Evolutionary conservation across 1,284 basidiomycete species (phyloP), one percentile per base, ranked within the genome.

Genomic region (Puccinia hordei): DNA sequence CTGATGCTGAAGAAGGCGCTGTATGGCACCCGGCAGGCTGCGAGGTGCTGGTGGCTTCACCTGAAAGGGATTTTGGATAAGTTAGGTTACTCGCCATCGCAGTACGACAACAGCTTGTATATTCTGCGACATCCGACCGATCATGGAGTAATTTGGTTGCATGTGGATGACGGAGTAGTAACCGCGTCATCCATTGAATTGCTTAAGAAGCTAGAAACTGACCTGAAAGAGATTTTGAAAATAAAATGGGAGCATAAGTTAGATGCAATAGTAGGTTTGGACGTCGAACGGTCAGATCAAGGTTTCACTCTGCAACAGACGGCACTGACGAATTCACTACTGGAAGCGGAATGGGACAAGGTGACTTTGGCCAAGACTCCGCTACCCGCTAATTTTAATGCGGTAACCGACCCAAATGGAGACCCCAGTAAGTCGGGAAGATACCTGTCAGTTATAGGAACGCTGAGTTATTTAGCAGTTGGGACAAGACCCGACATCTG

Each of bases 11-110:
- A 59, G 22, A 76, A 76, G 27, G 74, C 61, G 1, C 61, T 76
- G 3, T 76, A 76, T 41, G 74, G 74, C 1, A 76, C 74, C 1
- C 6, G 44, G 44, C 74, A 76, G 30, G 74, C 59, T 33, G 74
- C 59, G 1, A 4, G 61, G 3, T 76, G 57, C 33, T 76, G 74
- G 74, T 69, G 75, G 75, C 19, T 51, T 12, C 65, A 78, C 38
- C 41, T 78, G 0, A n/a, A 35, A 15, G 10, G 22, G 10, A 1
- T 69, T 0, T 30, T 78, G 0, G 33, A 24, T 5, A n/a, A 46
- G 2, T 17, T 78, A 0, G 63, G 65, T 5, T 78, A 53, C 27
- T 2, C 13, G 1, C 17, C 44, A 1, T 51, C 24, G 2, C 75
- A 66, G n/a, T 78, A 55, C 30, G 51, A 78, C 17, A 27, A 53